Base-by-base conservation (phyloP, 2,329 filamentous ascomycete genomes). In the Beauveria australis region DNA sequence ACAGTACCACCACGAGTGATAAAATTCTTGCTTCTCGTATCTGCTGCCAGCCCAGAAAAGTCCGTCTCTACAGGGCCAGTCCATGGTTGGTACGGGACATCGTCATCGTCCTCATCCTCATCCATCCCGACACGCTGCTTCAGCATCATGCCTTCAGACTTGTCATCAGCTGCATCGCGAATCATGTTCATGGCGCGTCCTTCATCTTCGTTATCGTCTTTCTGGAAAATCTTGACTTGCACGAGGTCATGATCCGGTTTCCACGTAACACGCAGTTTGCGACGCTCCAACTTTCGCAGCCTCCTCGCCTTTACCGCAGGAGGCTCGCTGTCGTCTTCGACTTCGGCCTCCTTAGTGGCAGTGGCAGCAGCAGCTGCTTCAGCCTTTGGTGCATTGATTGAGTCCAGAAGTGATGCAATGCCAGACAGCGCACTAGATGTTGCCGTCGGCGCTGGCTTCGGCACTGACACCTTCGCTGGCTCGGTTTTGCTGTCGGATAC, bases 91-190 rank as follows among this genome's bases (percentile, higher is more conserved):
- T 82, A 78, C 5, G 79, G 77, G 52, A 79, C 68, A 59, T 84
- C 81, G 26, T 83, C 81, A 1, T 88, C 83, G 12, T 86, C 81
- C 0, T 86, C 82, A 2, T 84, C 81, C 49, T 79, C 75, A 30
- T 78, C 77, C 8, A 78, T 75, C 51, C 70, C 63, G 22, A 70
- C 72, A n/a, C 80, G 76, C 64, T 80, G 78, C 67, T 85, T 87
- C 57, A 87, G 75, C 66, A 88, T 85, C 77, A 88, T 85, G 53
- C 89, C 87, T 68, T 90, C 89, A 5, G 85, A 86, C 54, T 85
- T 85, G 67, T 90, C 87, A 69, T 92, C 89, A 33, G 82, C 82
- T 4, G 87, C 87, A 71, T 92, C 88, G 53, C 84, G 84, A 46
- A 87, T 81, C 79, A 90, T 86, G 67, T 85, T 88, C 60, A 81